Percentiles rank a stretch among this genome's conserved stretches.
Evolutionary conservation across 2,329 filamentous ascomycete genomes (phyloP).

Genomic region (Cercospora nicotianae): DNA sequence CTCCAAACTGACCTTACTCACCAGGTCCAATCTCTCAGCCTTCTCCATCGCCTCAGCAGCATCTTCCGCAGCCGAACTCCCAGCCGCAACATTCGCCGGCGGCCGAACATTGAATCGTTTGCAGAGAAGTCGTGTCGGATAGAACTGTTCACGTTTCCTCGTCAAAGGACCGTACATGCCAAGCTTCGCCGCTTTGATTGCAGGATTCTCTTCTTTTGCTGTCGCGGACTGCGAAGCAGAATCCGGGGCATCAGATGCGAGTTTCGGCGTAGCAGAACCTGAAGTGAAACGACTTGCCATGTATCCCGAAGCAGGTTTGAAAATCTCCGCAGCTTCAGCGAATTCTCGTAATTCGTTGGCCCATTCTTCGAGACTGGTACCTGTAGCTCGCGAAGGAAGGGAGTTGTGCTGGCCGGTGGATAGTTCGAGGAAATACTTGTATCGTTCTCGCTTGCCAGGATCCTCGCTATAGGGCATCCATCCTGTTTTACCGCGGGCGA

Average conservation of each 20-base stretch:
- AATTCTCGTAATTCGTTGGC: constrained; percentile 78
- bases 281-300: constrained; percentile 95
- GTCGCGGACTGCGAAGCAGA: constrained; percentile 32
- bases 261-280: constrained; percentile 50
- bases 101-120: constrained; percentile 89
- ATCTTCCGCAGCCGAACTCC: constrained; percentile 35
- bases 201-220: constrained; percentile 68
- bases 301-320: constrained; percentile 84
- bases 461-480: constrained; percentile 86
- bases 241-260: constrained; percentile 37
- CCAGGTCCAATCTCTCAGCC: constrained; percentile 53
- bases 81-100: constrained; percentile 59
- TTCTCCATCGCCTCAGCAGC: constrained; percentile 44
- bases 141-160: constrained; percentile 68
- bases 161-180: constrained; percentile 95
- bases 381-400: constrained; percentile 57
- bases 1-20: constrained; percentile 58
- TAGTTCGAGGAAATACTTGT: constrained; percentile 76
- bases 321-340: constrained; percentile 70
- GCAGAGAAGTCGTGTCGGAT: constrained; percentile 81
- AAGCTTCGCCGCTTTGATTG: constrained; percentile 80
- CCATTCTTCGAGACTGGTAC: constrained; percentile 69
- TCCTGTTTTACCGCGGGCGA: constrained; percentile 55
- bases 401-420: constrained; percentile 63
- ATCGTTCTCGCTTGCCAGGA: constrained; percentile 74